Base-by-base conservation (phyloP, 169 alveolate species). In the Toxoplasma gondii region DNA sequence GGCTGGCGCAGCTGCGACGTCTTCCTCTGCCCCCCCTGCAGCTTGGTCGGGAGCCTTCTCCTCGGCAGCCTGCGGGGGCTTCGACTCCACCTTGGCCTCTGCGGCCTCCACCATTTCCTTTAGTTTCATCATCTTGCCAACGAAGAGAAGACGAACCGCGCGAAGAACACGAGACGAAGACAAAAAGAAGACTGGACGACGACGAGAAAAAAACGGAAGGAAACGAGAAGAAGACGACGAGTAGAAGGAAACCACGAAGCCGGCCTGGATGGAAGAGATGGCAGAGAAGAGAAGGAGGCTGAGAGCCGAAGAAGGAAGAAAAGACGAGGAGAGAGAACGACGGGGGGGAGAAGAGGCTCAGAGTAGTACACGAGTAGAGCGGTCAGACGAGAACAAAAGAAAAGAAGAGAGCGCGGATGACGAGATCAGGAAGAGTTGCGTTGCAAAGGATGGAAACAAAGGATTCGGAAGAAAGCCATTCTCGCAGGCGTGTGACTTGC, bases 41-140 rank as follows among this genome's bases (percentile, higher is more conserved):
- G n/a, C 81, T n/a, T 69, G 41, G 10, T 69, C 81, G 10, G 36
- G 7, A 4, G 36, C 10, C 38, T 69, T 69, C 81, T 69, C 41
- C 38, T 69, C 81, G 81, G 81, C 81, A 29, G 81, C 34, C 81
- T 24, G 41, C 81, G 81, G 34, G 22, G 84, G 43, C 43, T 31
- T 36, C 84, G 84, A 16, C 22, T 74, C 84, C 39, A 36, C 45
- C 84, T 74, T 74, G 49, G 39, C 84, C 84, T 74, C 84, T 16
- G 49, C 84, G 39, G 84, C 84, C 84, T 36, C 84, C 1, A 74
- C 84, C 84, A 74, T 31, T 12, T 74, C 84, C 43, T 74, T 74
- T 16, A 74, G 22, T 36, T 74, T 74, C 84, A 34, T 31, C 84
- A 74, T 36, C 39, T 31, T 36, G 39, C 43, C 84, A 27, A 74